These are phyloP conservation scores for Lasiosphaeria miniovina DNA, from an alignment of 495 filamentous ascomycete genomes.

Conservation along the genomic window DNA sequence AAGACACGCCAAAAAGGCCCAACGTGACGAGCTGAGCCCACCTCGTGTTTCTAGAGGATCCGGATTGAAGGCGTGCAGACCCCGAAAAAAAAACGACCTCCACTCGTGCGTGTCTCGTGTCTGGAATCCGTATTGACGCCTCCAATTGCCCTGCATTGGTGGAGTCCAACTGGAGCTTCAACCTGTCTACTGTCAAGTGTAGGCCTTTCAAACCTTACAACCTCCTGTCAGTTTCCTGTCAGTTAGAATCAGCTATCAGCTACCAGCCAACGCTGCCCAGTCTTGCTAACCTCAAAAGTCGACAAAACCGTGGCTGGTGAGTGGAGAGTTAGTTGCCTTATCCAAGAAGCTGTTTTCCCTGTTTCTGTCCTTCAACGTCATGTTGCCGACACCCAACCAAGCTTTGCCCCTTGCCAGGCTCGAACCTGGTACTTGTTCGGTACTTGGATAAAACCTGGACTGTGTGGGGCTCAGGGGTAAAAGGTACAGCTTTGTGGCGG, in stretches of 20 bases:
- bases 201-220: neutral
- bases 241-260: neutral
- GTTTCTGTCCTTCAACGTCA: conserved; percentile 13
- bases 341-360: neutral
- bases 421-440: conserved; percentile 6
- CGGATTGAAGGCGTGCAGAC: no score
- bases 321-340: neutral
- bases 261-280: neutral
- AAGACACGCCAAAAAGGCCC: no score
- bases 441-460: conserved; percentile 17
- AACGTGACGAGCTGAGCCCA: no score
- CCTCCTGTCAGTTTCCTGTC: neutral
- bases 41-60: no score
- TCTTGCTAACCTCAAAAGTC: neutral
- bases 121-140: no score
- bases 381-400: conserved; percentile 9
- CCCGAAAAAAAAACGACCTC: no score
- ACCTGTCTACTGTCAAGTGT: no score
- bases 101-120: no score
- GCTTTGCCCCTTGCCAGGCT: conserved; percentile 6
- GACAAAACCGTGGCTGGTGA: neutral
- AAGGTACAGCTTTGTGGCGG: conserved; percentile 21
- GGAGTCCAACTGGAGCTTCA: no score
- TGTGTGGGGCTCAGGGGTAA: conserved; percentile 15
- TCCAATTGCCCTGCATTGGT: no score